phyloP scores from a whole-genome alignment of 2,329 filamentous ascomycete species.

The Phialophora tarda region DNA sequence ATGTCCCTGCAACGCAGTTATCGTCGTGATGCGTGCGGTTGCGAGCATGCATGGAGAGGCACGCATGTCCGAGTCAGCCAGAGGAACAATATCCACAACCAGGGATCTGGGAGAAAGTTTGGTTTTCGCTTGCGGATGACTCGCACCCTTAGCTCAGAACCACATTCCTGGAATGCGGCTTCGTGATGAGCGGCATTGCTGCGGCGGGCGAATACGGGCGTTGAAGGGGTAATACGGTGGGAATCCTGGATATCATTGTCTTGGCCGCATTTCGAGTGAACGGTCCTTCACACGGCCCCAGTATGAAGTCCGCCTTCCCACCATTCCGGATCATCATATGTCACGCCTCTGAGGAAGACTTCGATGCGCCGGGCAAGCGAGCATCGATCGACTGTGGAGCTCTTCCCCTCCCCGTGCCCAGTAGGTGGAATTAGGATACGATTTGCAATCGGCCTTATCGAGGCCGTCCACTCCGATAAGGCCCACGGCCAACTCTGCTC shows the following conservation, averaged over 20 bases:
- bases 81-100: not conserved
- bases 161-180: constrained; percentile 5
- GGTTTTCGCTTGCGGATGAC: constrained; percentile 13
- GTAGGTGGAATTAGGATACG: not conserved
- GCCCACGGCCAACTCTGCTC: not conserved
- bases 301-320: too few relatives aligned
- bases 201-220: not conserved
- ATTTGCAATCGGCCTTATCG: not conserved
- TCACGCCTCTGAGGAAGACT: not conserved
- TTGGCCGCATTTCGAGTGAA: not conserved
- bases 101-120: not conserved
- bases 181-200: not conserved
- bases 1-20: not conserved
- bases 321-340: not conserved
- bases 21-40: not conserved
- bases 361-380: not conserved
- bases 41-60: not conserved
- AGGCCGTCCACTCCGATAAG: not conserved
- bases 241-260: not conserved
- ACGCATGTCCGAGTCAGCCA: not conserved
- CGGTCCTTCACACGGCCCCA: not conserved
- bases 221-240: not conserved
- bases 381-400: not conserved
- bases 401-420: too few relatives aligned
- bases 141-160: constrained; percentile 10